Evolutionary conservation across 2,329 filamentous ascomycete species (phyloP).

Genomic region (Epichloe gansuensis): DNA sequence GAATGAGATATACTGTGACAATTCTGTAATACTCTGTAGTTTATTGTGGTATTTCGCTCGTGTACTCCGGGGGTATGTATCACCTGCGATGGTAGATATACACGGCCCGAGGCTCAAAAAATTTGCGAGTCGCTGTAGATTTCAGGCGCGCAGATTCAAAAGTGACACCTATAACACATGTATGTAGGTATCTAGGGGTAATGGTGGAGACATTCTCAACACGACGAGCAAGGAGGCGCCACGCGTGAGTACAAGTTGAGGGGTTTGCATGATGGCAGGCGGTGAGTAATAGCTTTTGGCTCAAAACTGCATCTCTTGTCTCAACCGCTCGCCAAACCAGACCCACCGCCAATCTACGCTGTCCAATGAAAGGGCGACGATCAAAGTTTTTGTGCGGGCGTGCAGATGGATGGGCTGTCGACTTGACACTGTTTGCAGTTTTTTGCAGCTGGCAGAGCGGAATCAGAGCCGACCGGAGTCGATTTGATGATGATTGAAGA

Average conservation of each 20-base stretch:
- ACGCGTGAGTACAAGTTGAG: neutral
- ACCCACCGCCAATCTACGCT: constrained; percentile 2
- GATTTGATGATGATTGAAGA: neutral
- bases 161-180: too few relatives aligned
- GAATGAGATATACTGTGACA: neutral
- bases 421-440: neutral
- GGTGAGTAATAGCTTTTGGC: constrained; percentile 9
- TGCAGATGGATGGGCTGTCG: neutral
- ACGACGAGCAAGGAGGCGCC: neutral
- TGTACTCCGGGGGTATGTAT: neutral
- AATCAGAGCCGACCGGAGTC: too few relatives aligned
- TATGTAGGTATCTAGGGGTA: too few relatives aligned
- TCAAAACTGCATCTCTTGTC: constrained; percentile 11
- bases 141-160: neutral
- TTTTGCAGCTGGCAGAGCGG: neutral
- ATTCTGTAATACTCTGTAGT: neutral
- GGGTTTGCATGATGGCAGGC: constrained; percentile 3
- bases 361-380: constrained; percentile 24
- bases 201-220: too few relatives aligned
- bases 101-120: neutral
- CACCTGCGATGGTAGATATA: neutral
- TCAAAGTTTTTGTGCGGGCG: constrained; percentile 20
- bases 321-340: constrained; percentile 7
- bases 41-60: neutral
- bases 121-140: neutral